Percentiles rank a stretch among this genome's conserved stretches.
Conservation (phyloP, 1,139 yeast genomes). For the Pneumocystis wakefieldiae region DNA sequence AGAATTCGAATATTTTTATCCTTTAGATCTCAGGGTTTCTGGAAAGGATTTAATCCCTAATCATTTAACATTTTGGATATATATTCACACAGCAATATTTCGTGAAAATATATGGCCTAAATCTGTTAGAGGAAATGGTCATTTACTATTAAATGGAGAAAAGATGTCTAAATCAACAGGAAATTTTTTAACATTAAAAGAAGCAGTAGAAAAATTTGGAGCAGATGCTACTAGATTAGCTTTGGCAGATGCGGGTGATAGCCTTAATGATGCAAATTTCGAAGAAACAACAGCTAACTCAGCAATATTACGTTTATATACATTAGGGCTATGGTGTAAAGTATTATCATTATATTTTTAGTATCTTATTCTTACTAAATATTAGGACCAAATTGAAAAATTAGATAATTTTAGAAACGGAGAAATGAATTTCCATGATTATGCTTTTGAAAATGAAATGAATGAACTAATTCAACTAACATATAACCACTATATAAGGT, state of each 20-base stretch:
- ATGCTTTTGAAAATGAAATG: slow-evolving; percentile 88
- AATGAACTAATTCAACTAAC: slow-evolving; percentile 64
- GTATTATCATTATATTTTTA: slow-evolving; percentile 23
- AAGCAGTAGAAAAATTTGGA: slow-evolving; percentile 76
- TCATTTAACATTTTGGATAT: slow-evolving; percentile 90
- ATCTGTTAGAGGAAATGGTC: slow-evolving; percentile 93
- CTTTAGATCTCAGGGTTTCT: slow-evolving; percentile 76
- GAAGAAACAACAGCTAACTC: slow-evolving; percentile 96
- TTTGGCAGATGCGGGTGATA: slow-evolving; percentile 95
- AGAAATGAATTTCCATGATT: slow-evolving; percentile 55
- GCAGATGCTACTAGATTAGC: slow-evolving; percentile 98
- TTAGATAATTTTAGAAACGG: slow-evolving; percentile 54
- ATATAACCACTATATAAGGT: slow-evolving; percentile 44
- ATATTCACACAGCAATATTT: slow-evolving; percentile 84
- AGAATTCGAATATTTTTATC: slow-evolving; percentile 92
- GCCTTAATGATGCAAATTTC: slow-evolving; percentile 93
- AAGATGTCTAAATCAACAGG: slow-evolving; percentile 98
- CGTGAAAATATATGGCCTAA: slow-evolving; percentile 84
- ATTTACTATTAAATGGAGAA: slow-evolving; percentile 82
- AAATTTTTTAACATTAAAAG: slow-evolving; percentile 81
- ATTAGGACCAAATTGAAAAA: slow-evolving; percentile 23
- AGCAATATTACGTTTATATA: slow-evolving; percentile 83
- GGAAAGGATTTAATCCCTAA: slow-evolving; percentile 97
- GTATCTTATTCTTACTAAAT: slow-evolving; percentile 22
- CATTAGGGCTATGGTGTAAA: slow-evolving; percentile 91